phyloP scores from a whole-genome alignment of 139 green algal genomes.

The Edaphochlamys debaryana region DNA sequence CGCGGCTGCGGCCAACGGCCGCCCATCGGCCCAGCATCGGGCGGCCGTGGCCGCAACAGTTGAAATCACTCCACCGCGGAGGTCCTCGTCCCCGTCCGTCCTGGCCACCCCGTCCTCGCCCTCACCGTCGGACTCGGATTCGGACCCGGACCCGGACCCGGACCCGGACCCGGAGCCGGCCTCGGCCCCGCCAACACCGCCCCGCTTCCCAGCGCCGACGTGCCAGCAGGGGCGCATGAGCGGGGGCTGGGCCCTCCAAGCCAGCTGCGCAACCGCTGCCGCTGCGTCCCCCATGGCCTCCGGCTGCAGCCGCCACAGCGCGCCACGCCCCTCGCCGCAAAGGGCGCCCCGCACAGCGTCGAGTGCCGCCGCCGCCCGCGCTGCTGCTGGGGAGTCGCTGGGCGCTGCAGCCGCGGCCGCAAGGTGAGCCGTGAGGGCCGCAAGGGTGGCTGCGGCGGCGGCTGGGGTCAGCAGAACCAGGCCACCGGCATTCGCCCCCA shows the following conservation, averaged over 20 bases:
- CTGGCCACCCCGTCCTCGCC: background rate
- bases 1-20: background rate
- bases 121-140: background rate
- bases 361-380: background rate
- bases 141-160: too few relatives aligned
- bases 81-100: background rate
- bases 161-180: too few relatives aligned
- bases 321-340: background rate
- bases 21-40: background rate
- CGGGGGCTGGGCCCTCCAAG: conserved; percentile 10
- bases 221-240: too few relatives aligned
- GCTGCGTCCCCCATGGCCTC: background rate
- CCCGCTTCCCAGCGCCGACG: too few relatives aligned
- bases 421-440: background rate
- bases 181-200: too few relatives aligned
- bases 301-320: background rate
- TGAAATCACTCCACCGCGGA: too few relatives aligned
- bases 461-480: background rate
- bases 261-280: conserved; percentile 13
- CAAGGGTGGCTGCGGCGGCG: background rate
- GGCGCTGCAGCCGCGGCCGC: background rate
- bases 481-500: conserved; percentile 34
- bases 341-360: background rate
- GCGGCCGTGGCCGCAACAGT: background rate
- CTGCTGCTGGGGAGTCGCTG: background rate